Conservation (phyloP, 202 grass and related monocot genomes). For the Cymbopogon flexuosus region DNA sequence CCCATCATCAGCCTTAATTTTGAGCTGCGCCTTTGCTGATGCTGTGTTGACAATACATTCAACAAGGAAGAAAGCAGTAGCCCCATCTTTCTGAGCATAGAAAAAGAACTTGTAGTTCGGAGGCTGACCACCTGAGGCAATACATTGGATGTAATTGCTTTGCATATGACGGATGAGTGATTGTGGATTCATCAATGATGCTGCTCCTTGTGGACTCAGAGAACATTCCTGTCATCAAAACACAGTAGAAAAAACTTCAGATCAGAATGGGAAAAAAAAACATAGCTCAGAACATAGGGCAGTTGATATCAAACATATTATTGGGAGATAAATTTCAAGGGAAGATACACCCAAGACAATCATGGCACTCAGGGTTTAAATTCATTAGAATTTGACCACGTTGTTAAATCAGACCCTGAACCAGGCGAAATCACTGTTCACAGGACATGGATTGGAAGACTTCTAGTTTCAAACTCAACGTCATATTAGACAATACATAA, state of each 20-base stretch:
- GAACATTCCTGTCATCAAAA: slow-evolving; percentile 53
- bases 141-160: slow-evolving; percentile 76
- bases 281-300: not conserved
- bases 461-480: not conserved
- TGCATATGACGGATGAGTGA: slow-evolving; percentile 94
- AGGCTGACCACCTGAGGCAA: slow-evolving; percentile 90
- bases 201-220: slow-evolving; percentile 76
- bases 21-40: slow-evolving; percentile 76
- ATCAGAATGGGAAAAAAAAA: not conserved
- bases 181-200: slow-evolving; percentile 64
- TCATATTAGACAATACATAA: not conserved
- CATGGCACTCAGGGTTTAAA: not conserved
- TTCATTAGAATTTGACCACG: not conserved
- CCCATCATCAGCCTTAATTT: slow-evolving; percentile 86
- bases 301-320: not conserved
- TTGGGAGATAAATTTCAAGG: not conserved
- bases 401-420: slow-evolving; percentile 1
- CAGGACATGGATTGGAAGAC: not conserved
- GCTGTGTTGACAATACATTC: slow-evolving; percentile 91
- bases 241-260: not conserved
- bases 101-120: slow-evolving; percentile 99
- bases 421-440: not conserved
- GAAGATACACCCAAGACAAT: slow-evolving; percentile 8
- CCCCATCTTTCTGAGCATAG: slow-evolving; percentile 80
- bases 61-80: slow-evolving; percentile 72